Percentiles rank a stretch among this genome's conserved stretches.
These are phyloP conservation scores for Zygoascus bituminiphila DNA, from an alignment of 805 yeast genomes.

Conservation along the genomic window DNA sequence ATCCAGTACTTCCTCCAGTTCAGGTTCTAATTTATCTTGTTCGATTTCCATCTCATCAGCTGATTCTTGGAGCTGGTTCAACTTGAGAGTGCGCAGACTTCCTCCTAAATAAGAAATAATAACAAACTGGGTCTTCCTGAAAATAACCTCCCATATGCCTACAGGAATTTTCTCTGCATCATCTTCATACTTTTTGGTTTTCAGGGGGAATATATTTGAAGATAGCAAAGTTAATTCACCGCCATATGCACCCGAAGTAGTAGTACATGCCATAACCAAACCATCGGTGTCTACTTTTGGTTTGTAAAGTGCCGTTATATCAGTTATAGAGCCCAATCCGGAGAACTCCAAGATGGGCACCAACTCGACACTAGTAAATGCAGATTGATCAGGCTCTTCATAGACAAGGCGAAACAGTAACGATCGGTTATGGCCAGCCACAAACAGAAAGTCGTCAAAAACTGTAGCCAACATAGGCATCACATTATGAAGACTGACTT, in stretches of 20 bases:
- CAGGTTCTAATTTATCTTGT: not conserved
- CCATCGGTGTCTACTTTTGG: not conserved
- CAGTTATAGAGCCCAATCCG: not conserved
- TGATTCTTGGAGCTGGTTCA: too few relatives aligned
- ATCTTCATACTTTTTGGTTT: not conserved
- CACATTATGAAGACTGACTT: not conserved
- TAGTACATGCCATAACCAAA: not conserved
- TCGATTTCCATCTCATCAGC: too few relatives aligned
- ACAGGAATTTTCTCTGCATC: not conserved
- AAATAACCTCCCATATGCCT: not conserved
- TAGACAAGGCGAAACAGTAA: not conserved
- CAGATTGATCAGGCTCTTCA: not conserved
- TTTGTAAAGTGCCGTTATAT: not conserved
- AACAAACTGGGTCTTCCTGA: not conserved
- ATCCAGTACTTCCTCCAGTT: not conserved
- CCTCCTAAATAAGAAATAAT: not conserved
- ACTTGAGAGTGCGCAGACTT: not conserved
- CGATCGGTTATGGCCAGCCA: not conserved
- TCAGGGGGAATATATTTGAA: not conserved
- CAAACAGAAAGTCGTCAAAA: not conserved
- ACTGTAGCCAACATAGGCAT: not conserved
- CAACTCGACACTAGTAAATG: not conserved
- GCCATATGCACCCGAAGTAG: not conserved
- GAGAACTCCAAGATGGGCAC: not conserved
- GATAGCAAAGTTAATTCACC: not conserved